Evolutionary conservation across 2,329 filamentous ascomycete species (phyloP), one percentile per base, ranked within the genome.

Genomic region (Zymoseptoria crescenta): DNA sequence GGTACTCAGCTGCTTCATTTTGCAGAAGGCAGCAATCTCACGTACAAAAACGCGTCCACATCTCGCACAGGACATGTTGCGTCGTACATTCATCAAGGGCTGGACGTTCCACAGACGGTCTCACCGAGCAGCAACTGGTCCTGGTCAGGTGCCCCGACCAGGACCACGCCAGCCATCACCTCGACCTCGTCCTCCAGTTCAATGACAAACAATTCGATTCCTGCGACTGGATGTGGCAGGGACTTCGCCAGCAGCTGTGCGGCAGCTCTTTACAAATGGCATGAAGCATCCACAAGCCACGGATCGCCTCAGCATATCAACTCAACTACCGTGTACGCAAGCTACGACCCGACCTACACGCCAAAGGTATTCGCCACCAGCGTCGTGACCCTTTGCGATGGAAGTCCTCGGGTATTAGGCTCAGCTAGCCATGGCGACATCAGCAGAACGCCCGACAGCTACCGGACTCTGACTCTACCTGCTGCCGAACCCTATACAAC

Each of bases 371-470:
- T n/a, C 8, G 61, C 58, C 13, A 55, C 56, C 20, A 54, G 61
- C n/a, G 16, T 58, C 19, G 62, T 57, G 3, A 67, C 62, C 4
- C 60, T 68, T 4, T 68, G 66, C 49, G 66, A 68, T 61, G 66
- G 66, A 9, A 58, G 64, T 41, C 62, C 65, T 3, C 52, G 66
- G 16, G 64, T 60, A 2, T 58, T 65, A n/a, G 63, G 63, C n/a
- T 51, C 55, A 8, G 58, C 52, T 8, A 59, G 21, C 30, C 58
- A 56, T 52, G 8, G 49, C 21, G n/a, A 56, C 10, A 9, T 51
- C 9, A 45, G 52, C 16, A 48, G 35, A 27, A 56, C 21, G 54
- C 50, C 30, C 16, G 28, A 57, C 55, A 55, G 52, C 24, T 10
- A 59, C n/a, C 28, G 58, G 50, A 59, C 56, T 10, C 54, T 58